A percentile compares a stretch with the other conserved stretches of the same genome.
Evolutionary conservation across 192 early-diverging fungal species (phyloP).

Genomic region (Rhizophagus sp.): DNA sequence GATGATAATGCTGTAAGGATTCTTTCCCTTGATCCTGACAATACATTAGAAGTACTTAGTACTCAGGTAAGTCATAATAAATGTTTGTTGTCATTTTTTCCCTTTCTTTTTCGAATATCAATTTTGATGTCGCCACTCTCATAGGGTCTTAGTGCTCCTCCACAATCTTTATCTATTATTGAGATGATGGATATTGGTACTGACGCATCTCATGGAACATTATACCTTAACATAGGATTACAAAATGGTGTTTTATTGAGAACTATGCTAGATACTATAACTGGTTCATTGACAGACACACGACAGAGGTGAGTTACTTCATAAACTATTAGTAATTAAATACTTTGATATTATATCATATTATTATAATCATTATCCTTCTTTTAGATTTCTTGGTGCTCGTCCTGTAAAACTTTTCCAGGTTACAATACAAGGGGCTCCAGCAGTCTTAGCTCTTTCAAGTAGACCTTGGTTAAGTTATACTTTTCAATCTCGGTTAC

Average conservation of each 20-base stretch:
- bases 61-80: conserved; percentile 43
- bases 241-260: conserved; percentile 88
- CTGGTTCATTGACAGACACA: conserved; percentile 80
- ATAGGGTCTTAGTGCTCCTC: conserved; percentile 63
- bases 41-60: conserved; percentile 73
- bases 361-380: neutral
- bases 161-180: conserved; percentile 75
- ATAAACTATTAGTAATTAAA: too few species aligned
- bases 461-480: conserved; percentile 90
- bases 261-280: conserved; percentile 78
- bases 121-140: neutral
- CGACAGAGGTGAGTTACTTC: conserved; percentile 39
- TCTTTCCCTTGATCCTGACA: conserved; percentile 77
- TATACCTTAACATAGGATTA: conserved; percentile 86
- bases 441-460: conserved; percentile 81
- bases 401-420: conserved; percentile 80
- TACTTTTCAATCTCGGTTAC: conserved; percentile 68
- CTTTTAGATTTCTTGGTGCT: conserved; percentile 80
- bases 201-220: conserved; percentile 54
- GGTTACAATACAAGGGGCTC: conserved; percentile 63
- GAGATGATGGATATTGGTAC: conserved; percentile 80
- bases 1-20: conserved; percentile 91
- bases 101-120: too few species aligned
- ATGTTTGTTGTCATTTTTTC: neutral
- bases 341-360: neutral